A percentile compares a stretch with the other conserved stretches of the same genome.
Conservation (phyloP, 2,329 filamentous ascomycete genomes). For the Aspergillus terreus region DNA sequence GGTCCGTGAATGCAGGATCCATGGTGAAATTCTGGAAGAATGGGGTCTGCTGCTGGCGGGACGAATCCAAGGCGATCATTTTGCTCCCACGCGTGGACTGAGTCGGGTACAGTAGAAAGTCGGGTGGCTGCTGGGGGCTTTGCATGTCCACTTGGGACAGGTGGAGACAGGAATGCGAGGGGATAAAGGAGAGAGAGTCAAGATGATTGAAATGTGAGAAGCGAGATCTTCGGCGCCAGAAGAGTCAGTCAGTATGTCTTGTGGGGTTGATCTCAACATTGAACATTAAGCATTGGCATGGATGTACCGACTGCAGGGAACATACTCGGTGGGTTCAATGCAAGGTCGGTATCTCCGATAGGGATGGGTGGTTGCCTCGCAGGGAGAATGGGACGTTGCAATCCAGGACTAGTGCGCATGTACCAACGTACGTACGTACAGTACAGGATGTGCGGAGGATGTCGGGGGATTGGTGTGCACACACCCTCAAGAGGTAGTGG, state of each 20-base stretch:
- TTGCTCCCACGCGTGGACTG: conserved; percentile 10
- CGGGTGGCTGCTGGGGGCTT: conserved; percentile 12
- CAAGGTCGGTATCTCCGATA: not conserved
- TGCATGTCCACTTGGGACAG: conserved; percentile 16
- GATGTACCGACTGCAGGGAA: conserved; percentile 14
- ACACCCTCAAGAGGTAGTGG: too few relatives aligned
- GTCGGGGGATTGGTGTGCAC: too few relatives aligned
- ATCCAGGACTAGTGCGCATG: not conserved
- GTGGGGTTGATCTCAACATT: conserved; percentile 1
- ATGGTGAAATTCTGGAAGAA: conserved; percentile 32
- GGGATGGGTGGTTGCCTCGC: not conserved
- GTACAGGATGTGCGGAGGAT: not conserved
- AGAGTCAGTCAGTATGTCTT: conserved; percentile 13
- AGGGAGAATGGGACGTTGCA: not conserved
- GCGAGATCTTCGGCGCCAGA: conserved; percentile 8
- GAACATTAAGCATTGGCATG: conserved; percentile 4
- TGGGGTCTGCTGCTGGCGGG: conserved; percentile 26
- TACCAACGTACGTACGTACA: not conserved
- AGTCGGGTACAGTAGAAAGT: conserved; percentile 20
- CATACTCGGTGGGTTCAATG: conserved; percentile 4
- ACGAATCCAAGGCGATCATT: conserved; percentile 33
- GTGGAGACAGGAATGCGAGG: conserved; percentile 8
- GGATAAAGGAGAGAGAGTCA: conserved; percentile 1
- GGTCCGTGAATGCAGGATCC: conserved; percentile 29
- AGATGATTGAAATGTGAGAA: not conserved